Evolutionary conservation across 2,329 filamentous ascomycete species (phyloP).

Genomic region (Massarina eburnea): DNA sequence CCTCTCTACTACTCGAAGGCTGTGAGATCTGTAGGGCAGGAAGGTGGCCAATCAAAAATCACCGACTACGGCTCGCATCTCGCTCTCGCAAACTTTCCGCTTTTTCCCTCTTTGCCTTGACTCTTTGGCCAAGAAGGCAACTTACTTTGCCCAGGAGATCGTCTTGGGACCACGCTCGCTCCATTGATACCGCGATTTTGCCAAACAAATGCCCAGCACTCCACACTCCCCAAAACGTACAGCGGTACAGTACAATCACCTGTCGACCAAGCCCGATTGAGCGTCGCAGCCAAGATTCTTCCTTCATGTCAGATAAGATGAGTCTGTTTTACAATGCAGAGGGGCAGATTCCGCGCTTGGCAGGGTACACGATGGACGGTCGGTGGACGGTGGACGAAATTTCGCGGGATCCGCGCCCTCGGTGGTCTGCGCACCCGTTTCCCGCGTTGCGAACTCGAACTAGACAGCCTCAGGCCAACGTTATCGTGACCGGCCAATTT

Average conservation of each 20-base stretch:
- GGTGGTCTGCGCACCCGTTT: constrained; percentile 7
- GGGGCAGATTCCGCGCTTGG: constrained; percentile 2
- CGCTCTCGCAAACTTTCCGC: neutral
- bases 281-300: neutral
- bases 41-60: neutral
- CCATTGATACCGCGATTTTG: too few relatives aligned
- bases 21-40: neutral
- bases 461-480: neutral
- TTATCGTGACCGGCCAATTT: neutral
- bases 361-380: neutral
- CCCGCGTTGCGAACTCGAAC: constrained; percentile 1
- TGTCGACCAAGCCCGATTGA: too few relatives aligned
- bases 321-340: neutral
- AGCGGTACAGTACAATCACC: too few relatives aligned
- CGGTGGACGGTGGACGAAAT: constrained; percentile 13
- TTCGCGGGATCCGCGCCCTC: constrained; percentile 6
- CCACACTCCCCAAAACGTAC: too few relatives aligned
- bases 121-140: too few relatives aligned
- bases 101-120: too few relatives aligned
- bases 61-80: neutral
- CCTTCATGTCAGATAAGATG: neutral
- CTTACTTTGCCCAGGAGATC: too few relatives aligned
- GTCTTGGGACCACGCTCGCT: too few relatives aligned
- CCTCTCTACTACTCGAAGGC: neutral
- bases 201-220: too few relatives aligned